Base-by-base conservation (phyloP, 441 rosid genomes). In the Erodium trifolium region DNA sequence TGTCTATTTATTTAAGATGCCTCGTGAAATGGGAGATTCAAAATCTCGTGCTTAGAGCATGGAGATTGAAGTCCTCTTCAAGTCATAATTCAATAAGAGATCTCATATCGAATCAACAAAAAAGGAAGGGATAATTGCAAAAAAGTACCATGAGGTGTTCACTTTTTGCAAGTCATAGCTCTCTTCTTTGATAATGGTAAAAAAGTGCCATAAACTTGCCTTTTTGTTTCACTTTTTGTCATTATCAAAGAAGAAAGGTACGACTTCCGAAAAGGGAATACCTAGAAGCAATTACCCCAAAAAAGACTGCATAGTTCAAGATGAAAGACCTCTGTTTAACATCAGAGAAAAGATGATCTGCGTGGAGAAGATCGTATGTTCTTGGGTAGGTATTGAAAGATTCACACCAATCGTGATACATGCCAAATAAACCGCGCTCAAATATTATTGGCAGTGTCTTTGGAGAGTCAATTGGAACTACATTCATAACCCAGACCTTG, bases 391-490 rank as follows among this genome's bases (percentile, higher is more conserved):
- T 87, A 79, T 88, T 88, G 77, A 90, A 94, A 55, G 99, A 92
- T 71, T 92, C 97, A 37, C 98, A 90, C 99, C 94, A 92, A 18
- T 92, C 96, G 73, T 92, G 99, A 75, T 94, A 92, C 55, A 94
- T 88, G 14, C 98, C 97, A 3, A 94, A 87, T 23, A 88, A 76
- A 17, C 99, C 99, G 14, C 99, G 79, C 72, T 94, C 99, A 49
- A 81, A 94, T 67, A 92, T 88, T 67, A 94, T 90, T 2, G 99
- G 95, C 68, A 92, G 87, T 23, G 98, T 92, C 14, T 94, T 98
- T 3, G 98, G 98, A 53, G 97, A 84, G 45, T 92, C 85, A 2
- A 84, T 57, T 75, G 82, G 89, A 34, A 90, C 99, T 35, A 90
- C 90, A 72, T 90, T 94, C 78, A 92, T 62, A 16, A 90, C 96